These are phyloP conservation scores for Monosporascus sp. DNA, from an alignment of 2,329 filamentous ascomycete species.

Conservation along the genomic window DNA sequence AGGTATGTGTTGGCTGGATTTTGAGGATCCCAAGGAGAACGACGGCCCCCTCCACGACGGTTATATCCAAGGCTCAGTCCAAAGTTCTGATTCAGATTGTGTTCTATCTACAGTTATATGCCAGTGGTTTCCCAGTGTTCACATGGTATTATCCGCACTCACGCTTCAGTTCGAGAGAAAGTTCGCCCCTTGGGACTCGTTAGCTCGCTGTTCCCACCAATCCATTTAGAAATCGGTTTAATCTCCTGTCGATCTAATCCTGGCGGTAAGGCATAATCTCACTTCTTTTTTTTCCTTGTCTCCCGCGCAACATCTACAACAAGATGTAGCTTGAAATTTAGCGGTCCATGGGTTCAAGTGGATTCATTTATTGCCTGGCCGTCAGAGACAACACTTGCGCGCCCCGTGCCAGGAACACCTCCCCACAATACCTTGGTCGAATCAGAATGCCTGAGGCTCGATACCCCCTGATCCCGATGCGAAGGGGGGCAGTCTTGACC, in stretches of 20 bases:
- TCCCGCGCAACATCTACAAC: slow-evolving; percentile 19
- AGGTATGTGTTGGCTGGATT: slow-evolving; percentile 22
- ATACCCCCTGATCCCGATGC: slow-evolving; percentile 9
- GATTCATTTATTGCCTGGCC: slow-evolving; percentile 3
- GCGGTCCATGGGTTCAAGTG: slow-evolving; percentile 11
- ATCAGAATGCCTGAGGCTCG: slow-evolving; percentile 18
- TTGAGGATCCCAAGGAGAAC: background rate
- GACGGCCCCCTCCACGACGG: background rate
- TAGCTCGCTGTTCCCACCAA: slow-evolving; percentile 58
- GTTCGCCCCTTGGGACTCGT: slow-evolving; percentile 54
- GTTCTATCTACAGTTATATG: slow-evolving; percentile 37
- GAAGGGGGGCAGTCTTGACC: no score
- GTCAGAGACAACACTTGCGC: slow-evolving; percentile 16
- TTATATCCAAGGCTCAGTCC: slow-evolving; percentile 2
- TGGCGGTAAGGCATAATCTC: slow-evolving; percentile 46
- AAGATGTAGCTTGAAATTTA: slow-evolving; percentile 8
- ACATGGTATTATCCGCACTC: slow-evolving; percentile 33
- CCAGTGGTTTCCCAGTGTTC: slow-evolving; percentile 33
- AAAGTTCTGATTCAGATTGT: slow-evolving; percentile 22
- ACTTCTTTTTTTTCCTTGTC: slow-evolving; percentile 5
- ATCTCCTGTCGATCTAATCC: slow-evolving; percentile 41
- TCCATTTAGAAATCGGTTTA: slow-evolving; percentile 42
- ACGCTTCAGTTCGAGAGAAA: slow-evolving; percentile 36
- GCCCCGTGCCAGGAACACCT: slow-evolving; percentile 21
- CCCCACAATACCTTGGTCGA: slow-evolving; percentile 19